These are phyloP conservation scores for Durio zibethinus DNA, from an alignment of 345 rosid species.

Conservation along the genomic window DNA sequence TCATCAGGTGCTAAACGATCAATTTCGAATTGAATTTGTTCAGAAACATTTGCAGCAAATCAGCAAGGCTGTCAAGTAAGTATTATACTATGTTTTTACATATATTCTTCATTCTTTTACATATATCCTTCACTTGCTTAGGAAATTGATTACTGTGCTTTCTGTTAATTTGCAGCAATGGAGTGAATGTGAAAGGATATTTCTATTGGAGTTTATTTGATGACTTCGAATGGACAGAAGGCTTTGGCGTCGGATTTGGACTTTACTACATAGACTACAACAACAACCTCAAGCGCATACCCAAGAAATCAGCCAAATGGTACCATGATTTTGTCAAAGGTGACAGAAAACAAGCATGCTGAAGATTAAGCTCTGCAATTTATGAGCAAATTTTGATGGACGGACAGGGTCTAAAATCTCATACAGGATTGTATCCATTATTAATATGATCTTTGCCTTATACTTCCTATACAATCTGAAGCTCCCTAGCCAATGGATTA, in stretches of 20 bases:
- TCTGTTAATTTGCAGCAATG: conserved; percentile 22
- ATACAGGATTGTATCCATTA: too few species aligned
- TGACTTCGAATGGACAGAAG: conserved; percentile 53
- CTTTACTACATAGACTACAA: conserved; percentile 51
- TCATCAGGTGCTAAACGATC: conserved; percentile 19
- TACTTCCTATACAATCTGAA: too few species aligned
- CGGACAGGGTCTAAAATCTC: too few species aligned
- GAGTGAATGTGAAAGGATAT: conserved; percentile 57
- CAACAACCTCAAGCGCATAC: conserved; percentile 43
- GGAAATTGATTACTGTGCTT: neutral
- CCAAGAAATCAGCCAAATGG: conserved; percentile 53
- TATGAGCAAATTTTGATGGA: too few species aligned
- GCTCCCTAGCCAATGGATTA: too few species aligned
- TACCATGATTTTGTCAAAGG: conserved; percentile 35
- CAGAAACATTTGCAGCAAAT: conserved; percentile 24
- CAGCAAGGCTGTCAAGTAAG: conserved; percentile 26
- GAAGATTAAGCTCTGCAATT: neutral
- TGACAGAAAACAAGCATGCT: neutral
- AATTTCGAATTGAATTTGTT: conserved; percentile 27
- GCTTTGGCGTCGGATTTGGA: conserved; percentile 42
- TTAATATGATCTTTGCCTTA: too few species aligned
- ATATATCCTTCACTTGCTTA: neutral
- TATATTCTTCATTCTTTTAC: neutral
- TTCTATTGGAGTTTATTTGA: conserved; percentile 58
- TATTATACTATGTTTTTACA: neutral